These are phyloP conservation scores for Puccinia novopanici DNA, from an alignment of 1,284 basidiomycete species.

Conservation along the genomic window DNA sequence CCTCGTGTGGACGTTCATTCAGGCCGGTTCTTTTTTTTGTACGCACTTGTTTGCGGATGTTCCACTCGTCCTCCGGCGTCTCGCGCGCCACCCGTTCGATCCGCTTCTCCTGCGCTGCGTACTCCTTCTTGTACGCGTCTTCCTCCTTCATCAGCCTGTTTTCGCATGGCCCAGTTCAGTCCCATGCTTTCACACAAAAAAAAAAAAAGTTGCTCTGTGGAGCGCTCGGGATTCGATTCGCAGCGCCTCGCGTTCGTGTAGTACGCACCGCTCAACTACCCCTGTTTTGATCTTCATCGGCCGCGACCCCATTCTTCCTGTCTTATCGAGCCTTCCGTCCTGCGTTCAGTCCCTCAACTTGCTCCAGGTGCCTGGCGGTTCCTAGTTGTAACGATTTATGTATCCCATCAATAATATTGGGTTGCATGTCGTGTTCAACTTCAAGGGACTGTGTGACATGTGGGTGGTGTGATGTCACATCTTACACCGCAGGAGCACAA, in stretches of 20 bases:
- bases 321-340: too few relatives aligned
- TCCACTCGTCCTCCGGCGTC: slow-evolving; percentile 70
- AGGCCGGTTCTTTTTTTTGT: neutral
- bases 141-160: slow-evolving; percentile 74
- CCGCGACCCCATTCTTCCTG: slow-evolving; percentile 13
- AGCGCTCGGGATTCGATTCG: too few relatives aligned
- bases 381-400: too few relatives aligned
- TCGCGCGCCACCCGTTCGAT: slow-evolving; percentile 69
- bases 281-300: slow-evolving; percentile 81
- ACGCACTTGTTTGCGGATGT: slow-evolving; percentile 76
- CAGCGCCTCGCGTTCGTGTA: too few relatives aligned
- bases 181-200: neutral
- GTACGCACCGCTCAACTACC: slow-evolving; percentile 69
- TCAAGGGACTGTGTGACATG: too few relatives aligned
- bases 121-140: slow-evolving; percentile 70
- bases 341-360: too few relatives aligned
- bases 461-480: too few relatives aligned
- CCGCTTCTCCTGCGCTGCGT: slow-evolving; percentile 66
- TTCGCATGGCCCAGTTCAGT: neutral
- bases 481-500: too few relatives aligned
- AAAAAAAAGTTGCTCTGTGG: neutral
- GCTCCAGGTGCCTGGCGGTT: too few relatives aligned
- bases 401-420: too few relatives aligned
- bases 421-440: too few relatives aligned
- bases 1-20: too few relatives aligned